Evolutionary conservation across 2,329 filamentous ascomycete genomes (phyloP).

Genomic region (Alternaria brassicae): DNA sequence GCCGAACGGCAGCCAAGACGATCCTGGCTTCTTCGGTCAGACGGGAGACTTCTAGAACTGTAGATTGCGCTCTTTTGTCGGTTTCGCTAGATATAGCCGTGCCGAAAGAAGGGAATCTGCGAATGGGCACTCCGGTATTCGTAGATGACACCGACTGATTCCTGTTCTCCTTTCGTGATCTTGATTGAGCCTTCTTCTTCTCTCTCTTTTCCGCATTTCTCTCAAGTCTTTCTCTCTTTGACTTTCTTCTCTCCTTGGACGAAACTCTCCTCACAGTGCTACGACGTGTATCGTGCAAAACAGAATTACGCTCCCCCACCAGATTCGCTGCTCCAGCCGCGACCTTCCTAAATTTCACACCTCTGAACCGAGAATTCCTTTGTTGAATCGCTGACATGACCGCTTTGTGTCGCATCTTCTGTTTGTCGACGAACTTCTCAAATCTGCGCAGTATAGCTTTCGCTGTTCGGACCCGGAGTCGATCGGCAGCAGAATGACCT

Average conservation of each 20-base stretch:
- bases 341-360: not conserved
- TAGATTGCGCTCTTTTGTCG: not conserved
- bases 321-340: not conserved
- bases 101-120: not conserved
- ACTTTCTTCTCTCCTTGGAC: not conserved
- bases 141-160: not conserved
- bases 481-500: not conserved
- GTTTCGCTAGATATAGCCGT: not conserved
- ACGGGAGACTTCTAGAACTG: not conserved
- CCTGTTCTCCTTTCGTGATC: not conserved
- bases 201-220: not conserved
- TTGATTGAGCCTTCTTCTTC: not conserved
- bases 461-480: slow-evolving; percentile 9
- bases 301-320: not conserved
- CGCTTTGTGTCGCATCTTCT: not conserved
- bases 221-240: not conserved
- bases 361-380: not conserved
- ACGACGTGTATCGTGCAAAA: not conserved
- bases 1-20: not conserved
- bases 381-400: not conserved
- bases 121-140: not conserved
- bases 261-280: not conserved
- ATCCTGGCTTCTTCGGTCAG: slow-evolving; percentile 2
- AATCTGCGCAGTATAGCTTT: slow-evolving; percentile 5
- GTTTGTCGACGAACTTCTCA: not conserved